Evolutionary conservation across 2,329 filamentous ascomycete species (phyloP).

Genomic region (Pseudogymnoascus verrucosus): DNA sequence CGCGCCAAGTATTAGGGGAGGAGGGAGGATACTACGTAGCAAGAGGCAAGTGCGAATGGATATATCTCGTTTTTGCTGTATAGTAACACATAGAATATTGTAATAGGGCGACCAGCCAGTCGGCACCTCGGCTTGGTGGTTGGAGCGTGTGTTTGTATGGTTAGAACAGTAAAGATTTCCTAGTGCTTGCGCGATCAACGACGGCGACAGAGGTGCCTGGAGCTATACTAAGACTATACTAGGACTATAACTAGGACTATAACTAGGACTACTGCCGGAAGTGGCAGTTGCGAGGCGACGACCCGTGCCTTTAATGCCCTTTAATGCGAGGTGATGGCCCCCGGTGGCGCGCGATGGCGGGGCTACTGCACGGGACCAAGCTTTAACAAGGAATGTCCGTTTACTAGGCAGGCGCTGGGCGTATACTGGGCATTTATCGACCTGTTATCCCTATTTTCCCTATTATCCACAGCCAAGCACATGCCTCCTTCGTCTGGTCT

Average conservation of each 20-base stretch:
- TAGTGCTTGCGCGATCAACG: slow-evolving; percentile 1
- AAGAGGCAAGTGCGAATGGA: not conserved
- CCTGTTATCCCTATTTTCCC: not conserved
- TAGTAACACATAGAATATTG: not conserved
- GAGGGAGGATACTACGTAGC: not conserved
- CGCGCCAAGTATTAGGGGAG: not conserved
- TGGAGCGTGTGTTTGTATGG: too few relatives aligned
- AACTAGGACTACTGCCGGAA: not conserved
- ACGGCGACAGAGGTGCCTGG: not conserved
- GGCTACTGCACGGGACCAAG: not conserved
- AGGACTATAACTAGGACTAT: not conserved
- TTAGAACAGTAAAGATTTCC: too few relatives aligned
- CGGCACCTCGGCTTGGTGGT: not conserved
- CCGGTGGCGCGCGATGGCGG: not conserved
- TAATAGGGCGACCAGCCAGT: not conserved
- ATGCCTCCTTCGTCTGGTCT: not conserved
- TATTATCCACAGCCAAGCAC: not conserved
- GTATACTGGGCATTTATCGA: not conserved
- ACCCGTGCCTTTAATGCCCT: not conserved
- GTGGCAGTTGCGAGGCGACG: not conserved
- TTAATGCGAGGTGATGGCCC: not conserved
- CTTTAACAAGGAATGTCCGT: not conserved
- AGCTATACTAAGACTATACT: not conserved
- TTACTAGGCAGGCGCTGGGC: not conserved
- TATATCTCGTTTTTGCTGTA: not conserved